Base-by-base conservation (phyloP, 768 basidiomycete genomes). In the Daedaleopsis nitida region DNA sequence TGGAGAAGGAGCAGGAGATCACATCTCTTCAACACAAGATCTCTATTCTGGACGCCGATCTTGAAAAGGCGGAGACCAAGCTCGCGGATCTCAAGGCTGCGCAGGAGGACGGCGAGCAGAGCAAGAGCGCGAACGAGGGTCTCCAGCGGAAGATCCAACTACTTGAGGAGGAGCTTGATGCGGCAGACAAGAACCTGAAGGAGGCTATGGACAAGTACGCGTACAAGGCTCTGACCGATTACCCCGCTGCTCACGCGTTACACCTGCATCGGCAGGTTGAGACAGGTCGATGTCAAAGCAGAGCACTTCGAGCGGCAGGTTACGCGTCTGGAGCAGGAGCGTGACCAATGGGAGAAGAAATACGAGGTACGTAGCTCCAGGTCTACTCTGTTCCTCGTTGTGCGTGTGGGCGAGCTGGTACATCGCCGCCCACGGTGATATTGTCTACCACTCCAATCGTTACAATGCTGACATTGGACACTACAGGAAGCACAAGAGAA, bases 231-330 rank as follows among this genome's bases (percentile, higher is more conserved):
- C 13, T 13, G 24, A 19, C n/a, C 48, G 19, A 55, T 57, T 58
- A 24, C 52, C 42, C 32, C 21, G 17, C 52, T 27, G 21, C 47
- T 24, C 58, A 49, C 55, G 52, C 62, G 58, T 27, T 1, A 19
- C 12, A 34, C 39, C 27, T 32, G 27, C 7, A 32, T 52, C 39
- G 54, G 45, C 68, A 98, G 96, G 76, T 82, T 99, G 68, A 83
- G 96, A 64, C 93, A 96, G 72, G 94, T 96, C 59, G 97, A 99
- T 72, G 90, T 98, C 76, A 99, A 98, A 80, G 96, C 96, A 11
- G 97, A 99, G 75, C 94, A 98, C 78, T 97, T 93, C 73, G 96
- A 98, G 77, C 86, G 95, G 52, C 92, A 96, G 72, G 87, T 97
- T 19, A 81, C 86, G 66, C 85, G 91, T 47, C 80, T 85, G 51